These are phyloP conservation scores for Verbascum thapsus DNA, from an alignment of 257 asterid genomes.

Conservation along the genomic window DNA sequence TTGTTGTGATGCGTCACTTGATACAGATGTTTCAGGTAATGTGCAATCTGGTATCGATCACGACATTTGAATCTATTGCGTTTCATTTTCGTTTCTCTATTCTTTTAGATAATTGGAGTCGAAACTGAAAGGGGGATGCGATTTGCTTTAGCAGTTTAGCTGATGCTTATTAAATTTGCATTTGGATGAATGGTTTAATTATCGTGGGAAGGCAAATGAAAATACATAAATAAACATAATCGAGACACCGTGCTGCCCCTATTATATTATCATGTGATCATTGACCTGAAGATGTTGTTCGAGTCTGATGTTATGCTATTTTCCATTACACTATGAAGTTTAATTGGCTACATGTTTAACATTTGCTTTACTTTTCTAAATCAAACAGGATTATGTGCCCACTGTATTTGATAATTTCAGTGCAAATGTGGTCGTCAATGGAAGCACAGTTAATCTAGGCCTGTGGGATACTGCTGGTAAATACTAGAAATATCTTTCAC, in stretches of 20 bases:
- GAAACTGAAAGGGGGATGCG: background rate
- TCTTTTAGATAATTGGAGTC: slow-evolving; percentile 14
- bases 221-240: background rate
- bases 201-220: slow-evolving; percentile 7
- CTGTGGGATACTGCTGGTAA: slow-evolving; percentile 89
- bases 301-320: slow-evolving; percentile 17
- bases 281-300: slow-evolving; percentile 21
- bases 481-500: slow-evolving; percentile 1
- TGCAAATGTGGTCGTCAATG: slow-evolving; percentile 79
- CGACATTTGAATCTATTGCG: background rate
- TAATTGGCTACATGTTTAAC: slow-evolving; percentile 18
- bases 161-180: slow-evolving; percentile 8
- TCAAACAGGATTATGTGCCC: slow-evolving; percentile 78
- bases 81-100: background rate
- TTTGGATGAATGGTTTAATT: slow-evolving; percentile 8
- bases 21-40: too few relatives aligned
- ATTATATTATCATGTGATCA: background rate
- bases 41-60: background rate
- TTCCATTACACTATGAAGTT: slow-evolving; percentile 7
- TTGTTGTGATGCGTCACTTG: too few relatives aligned
- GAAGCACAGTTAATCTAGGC: slow-evolving; percentile 72
- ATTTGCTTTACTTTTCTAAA: slow-evolving; percentile 13
- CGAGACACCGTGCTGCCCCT: background rate
- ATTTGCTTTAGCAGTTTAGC: background rate
- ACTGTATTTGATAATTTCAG: slow-evolving; percentile 84